Evolutionary conservation across 2,329 filamentous ascomycete species (phyloP).

Genomic region (Fusarium armeniacum): DNA sequence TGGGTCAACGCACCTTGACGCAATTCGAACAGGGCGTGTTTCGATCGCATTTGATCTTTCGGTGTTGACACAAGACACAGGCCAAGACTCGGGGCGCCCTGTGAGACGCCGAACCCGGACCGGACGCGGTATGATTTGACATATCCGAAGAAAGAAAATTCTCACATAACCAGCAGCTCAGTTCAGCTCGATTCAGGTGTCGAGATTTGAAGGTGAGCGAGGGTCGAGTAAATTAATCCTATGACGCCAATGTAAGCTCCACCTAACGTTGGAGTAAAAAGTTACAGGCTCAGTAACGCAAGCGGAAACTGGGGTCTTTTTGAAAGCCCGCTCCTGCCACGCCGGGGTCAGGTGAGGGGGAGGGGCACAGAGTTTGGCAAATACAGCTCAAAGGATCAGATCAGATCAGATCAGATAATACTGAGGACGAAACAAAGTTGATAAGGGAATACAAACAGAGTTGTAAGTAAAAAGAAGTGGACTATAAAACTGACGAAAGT

Average conservation of each 20-base stretch:
- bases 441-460: not conserved
- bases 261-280: constrained; percentile 14
- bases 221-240: constrained; percentile 39
- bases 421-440: not conserved
- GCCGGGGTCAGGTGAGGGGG: constrained; percentile 40
- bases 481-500: not conserved
- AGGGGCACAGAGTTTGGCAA: constrained; percentile 32
- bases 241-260: constrained; percentile 40
- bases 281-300: constrained; percentile 14
- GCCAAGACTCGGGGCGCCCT: constrained; percentile 65
- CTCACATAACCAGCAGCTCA: constrained; percentile 51
- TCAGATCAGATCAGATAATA: not conserved
- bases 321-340: constrained; percentile 26
- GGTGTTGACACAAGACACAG: constrained; percentile 71
- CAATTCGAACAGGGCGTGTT: constrained; percentile 72
- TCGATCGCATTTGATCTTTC: constrained; percentile 74
- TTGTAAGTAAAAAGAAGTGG: not conserved
- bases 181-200: not conserved
- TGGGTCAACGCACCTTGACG: constrained; percentile 63
- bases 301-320: constrained; percentile 27
- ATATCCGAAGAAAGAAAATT: constrained; percentile 47
- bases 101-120: constrained; percentile 43
- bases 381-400: not conserved
- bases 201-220: constrained; percentile 18
- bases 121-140: constrained; percentile 52